A percentile compares a stretch with the other conserved stretches of the same genome.
Evolutionary conservation across 176 grass and related monocot genomes (phyloP).

Genomic region (Musa troglodytarum): DNA sequence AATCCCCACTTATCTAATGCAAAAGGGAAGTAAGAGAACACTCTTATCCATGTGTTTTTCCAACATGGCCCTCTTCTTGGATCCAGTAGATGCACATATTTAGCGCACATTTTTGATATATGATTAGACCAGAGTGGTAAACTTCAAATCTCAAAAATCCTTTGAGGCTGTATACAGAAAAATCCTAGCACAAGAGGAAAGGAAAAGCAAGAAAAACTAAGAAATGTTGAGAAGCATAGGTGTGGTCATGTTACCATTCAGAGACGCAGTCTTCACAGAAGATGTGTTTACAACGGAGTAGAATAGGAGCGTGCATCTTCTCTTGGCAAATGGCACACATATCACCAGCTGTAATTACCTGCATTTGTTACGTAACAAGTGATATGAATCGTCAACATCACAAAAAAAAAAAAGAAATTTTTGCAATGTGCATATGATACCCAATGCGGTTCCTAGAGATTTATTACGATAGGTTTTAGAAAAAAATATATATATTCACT

Average conservation of each 20-base stretch:
- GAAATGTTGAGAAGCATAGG: too few relatives aligned
- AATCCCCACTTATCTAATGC: too few relatives aligned
- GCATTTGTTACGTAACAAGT: background rate
- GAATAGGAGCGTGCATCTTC: background rate
- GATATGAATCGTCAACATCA: background rate
- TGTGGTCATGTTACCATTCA: background rate
- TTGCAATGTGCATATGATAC: background rate
- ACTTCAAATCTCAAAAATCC: background rate
- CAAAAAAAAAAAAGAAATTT: background rate
- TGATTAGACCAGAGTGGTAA: background rate
- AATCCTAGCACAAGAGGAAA: background rate
- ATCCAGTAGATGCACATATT: background rate
- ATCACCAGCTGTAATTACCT: background rate
- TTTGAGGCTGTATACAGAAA: background rate
- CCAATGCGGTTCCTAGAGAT: too few relatives aligned
- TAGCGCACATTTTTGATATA: background rate
- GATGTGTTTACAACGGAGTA: background rate
- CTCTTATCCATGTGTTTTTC: too few relatives aligned
- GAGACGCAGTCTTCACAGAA: background rate
- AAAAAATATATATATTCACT: too few relatives aligned
- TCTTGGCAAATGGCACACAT: constrained; percentile 9
- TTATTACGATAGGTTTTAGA: too few relatives aligned
- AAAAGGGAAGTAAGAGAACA: too few relatives aligned
- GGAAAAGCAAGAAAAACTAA: background rate
- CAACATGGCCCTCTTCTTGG: too few relatives aligned